Conservation (phyloP, 768 basidiomycete species). For the Paxillus involutus region DNA sequence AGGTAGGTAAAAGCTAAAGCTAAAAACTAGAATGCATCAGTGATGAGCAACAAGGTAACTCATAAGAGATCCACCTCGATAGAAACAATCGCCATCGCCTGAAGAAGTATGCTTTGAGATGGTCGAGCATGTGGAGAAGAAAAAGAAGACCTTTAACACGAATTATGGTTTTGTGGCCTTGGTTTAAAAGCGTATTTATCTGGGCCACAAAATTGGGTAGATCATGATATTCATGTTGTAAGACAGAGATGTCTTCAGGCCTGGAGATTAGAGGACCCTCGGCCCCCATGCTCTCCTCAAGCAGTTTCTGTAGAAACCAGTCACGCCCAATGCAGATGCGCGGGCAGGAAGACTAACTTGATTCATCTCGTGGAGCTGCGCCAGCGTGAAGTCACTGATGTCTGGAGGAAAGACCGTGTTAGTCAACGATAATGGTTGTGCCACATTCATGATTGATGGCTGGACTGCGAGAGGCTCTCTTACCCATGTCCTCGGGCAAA, state of each 20-base stretch:
- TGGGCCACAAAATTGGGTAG: constrained; percentile 64
- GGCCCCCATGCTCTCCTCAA: constrained; percentile 37
- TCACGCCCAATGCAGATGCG: neutral
- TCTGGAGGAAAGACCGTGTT: constrained; percentile 21
- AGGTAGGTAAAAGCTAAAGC: constrained; percentile 84
- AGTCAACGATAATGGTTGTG: too few relatives aligned
- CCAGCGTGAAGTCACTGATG: constrained; percentile 29
- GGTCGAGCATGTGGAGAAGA: neutral
- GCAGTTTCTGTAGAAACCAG: constrained; percentile 30
- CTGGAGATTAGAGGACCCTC: constrained; percentile 54
- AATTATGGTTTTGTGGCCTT: constrained; percentile 68
- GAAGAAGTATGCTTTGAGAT: neutral
- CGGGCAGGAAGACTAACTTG: constrained; percentile 27
- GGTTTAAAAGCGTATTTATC: constrained; percentile 63
- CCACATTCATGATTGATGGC: neutral
- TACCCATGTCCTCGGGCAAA: constrained; percentile 31
- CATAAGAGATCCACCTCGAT: constrained; percentile 60
- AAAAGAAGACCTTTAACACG: constrained; percentile 62
- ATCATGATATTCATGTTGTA: constrained; percentile 68
- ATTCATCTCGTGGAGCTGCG: constrained; percentile 41
- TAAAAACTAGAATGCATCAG: constrained; percentile 32
- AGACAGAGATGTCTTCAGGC: constrained; percentile 48
- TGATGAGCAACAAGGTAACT: constrained; percentile 1
- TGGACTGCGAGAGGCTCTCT: neutral
- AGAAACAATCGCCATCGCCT: constrained; percentile 94